These are phyloP conservation scores for Stagonosporopsis cucurbitacearum DNA, from an alignment of 2,329 filamentous ascomycete genomes.

Conservation along the genomic window DNA sequence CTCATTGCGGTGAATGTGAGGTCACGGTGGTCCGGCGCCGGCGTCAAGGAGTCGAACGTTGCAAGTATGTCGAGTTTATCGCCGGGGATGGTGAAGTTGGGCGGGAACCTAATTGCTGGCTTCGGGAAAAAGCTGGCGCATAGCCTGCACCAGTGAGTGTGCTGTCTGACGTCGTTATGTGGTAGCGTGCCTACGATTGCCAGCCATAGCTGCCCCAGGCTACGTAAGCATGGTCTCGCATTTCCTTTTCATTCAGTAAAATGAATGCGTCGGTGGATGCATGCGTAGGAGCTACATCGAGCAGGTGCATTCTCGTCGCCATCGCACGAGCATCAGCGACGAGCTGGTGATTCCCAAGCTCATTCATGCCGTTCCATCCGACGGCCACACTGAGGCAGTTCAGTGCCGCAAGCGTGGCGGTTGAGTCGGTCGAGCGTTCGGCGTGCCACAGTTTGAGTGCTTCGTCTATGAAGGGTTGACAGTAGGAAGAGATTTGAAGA, in stretches of 20 bases:
- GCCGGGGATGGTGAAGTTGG: conserved; percentile 2
- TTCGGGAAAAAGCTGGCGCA: conserved; percentile 9
- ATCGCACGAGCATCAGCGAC: conserved; percentile 12
- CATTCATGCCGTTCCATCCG: neutral
- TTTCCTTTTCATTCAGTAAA: neutral
- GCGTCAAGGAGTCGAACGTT: neutral
- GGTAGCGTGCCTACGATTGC: conserved; percentile 6
- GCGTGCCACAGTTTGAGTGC: conserved; percentile 11
- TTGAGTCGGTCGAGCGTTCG: conserved; percentile 13
- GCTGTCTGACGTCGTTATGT: neutral
- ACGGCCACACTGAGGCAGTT: conserved; percentile 15
- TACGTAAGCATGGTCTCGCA: conserved; percentile 4
- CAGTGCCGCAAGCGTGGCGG: conserved; percentile 8
- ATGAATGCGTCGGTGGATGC: neutral
- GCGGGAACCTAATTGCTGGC: conserved; percentile 2
- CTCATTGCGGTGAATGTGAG: conserved; percentile 4
- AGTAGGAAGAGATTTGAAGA: neutral
- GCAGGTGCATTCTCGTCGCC: conserved; percentile 11
- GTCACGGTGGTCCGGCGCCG: neutral
- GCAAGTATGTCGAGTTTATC: neutral
- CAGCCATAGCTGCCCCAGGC: conserved; percentile 12
- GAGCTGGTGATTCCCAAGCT: conserved; percentile 9
- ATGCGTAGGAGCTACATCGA: conserved; percentile 1
- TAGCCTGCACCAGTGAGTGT: conserved; percentile 7
- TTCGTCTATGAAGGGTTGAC: conserved; percentile 6